These are phyloP conservation scores for Endoconidiophora polonica DNA, from an alignment of 2,329 filamentous ascomycete genomes.

Conservation along the genomic window DNA sequence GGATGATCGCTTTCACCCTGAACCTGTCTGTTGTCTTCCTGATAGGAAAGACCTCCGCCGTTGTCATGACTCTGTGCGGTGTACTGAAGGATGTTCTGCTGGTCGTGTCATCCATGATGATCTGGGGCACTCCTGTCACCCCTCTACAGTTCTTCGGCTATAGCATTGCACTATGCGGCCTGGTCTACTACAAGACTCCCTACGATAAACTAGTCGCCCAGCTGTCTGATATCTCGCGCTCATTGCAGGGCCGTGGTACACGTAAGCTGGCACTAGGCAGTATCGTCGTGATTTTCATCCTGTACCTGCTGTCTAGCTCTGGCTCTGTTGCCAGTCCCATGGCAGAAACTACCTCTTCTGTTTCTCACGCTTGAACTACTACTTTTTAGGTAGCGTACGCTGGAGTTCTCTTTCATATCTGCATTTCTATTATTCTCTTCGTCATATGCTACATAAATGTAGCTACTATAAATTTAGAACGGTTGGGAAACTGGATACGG, in stretches of 20 bases:
- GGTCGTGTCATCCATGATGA: slow-evolving; percentile 61
- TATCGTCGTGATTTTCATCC: not conserved
- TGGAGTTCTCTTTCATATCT: no score
- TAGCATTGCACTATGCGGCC: slow-evolving; percentile 59
- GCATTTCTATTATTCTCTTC: no score
- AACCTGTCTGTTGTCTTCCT: slow-evolving; percentile 78
- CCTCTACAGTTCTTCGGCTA: slow-evolving; percentile 70
- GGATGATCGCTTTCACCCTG: slow-evolving; percentile 60
- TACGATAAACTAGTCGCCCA: slow-evolving; percentile 62
- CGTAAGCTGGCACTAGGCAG: slow-evolving; percentile 6
- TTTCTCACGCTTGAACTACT: not conserved
- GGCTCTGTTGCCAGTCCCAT: not conserved
- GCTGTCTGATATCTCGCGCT: slow-evolving; percentile 45
- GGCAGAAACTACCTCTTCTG: not conserved
- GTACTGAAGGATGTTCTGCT: slow-evolving; percentile 80
- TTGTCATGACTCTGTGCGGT: slow-evolving; percentile 73
- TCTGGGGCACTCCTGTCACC: slow-evolving; percentile 63
- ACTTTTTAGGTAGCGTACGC: no score
- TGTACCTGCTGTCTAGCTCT: slow-evolving; percentile 8
- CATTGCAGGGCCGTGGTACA: slow-evolving; percentile 16
- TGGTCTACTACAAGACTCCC: slow-evolving; percentile 66
- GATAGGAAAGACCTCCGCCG: slow-evolving; percentile 75
- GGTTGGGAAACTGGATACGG: no score
- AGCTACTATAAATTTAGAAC: no score
- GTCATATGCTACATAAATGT: no score